Evolutionary conservation across 805 yeast species (phyloP), one percentile per base, ranked within the genome.

Genomic region (Candida fluviatilis): DNA sequence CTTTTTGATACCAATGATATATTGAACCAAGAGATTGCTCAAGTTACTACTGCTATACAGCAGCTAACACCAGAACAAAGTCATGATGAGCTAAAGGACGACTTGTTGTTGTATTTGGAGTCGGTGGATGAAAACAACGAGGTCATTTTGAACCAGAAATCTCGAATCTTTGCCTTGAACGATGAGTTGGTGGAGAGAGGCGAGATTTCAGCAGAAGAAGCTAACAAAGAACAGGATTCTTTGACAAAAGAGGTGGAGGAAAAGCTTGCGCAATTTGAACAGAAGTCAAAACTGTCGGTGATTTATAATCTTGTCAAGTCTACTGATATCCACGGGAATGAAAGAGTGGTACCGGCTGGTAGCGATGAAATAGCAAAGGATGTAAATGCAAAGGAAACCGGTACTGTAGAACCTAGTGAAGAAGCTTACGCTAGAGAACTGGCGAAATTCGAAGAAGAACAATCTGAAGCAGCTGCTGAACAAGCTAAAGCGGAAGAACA

Each of bases 81-180:
- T 28, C 50, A 43, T 26, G 55, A 54, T 16, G 66, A 58, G 14
- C 62, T 63, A 15, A 62, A 59, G 4, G 65, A 64, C 10, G 87
- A 82, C 49, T 51, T 63, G n/a, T 54, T 60, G 12, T 50, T 83
- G 12, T 82, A 74, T 56, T 53, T 48, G 4, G 82, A 76, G n/a
- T 69, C 81, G 7, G 66, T 80, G 13, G 48, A 52, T 6, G 90
- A 82, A 46, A 83, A 83, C 53, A 57, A 64, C 10, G 51, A 54
- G 2, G 84, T 81, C n/a, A 60, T 81, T 16, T 48, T 54, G 2
- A 80, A 75, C 49, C 82, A 80, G 50, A 41, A 53, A 8, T 62
- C 65, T 24, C 59, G 83, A 41, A 51, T 79, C 3, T 60, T 57
- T 2, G 66, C 69, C 0, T 50, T 81, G 14, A 63, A 68, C 23